Conservation (phyloP, 306 rosid genomes). For the Ziziphus jujuba region DNA sequence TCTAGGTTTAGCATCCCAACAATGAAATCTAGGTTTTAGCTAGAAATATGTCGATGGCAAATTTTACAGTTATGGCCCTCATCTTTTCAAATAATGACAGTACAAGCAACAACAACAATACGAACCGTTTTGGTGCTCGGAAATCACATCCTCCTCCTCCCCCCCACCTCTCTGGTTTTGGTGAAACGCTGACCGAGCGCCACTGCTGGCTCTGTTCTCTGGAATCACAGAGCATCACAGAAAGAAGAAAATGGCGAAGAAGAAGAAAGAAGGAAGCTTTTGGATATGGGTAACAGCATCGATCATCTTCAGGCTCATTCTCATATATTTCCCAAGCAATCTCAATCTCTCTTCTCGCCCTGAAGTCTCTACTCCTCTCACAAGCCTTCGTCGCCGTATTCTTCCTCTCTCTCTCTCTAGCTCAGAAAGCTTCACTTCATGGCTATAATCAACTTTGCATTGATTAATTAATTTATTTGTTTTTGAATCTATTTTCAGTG, state of each 20-base stretch:
- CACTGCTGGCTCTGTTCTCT: background rate
- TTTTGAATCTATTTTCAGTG: constrained; percentile 39
- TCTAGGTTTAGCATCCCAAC: too few relatives aligned
- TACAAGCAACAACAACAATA: too few relatives aligned
- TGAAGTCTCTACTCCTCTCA: constrained; percentile 90
- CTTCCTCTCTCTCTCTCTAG: constrained; percentile 3
- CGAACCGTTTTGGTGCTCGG: too few relatives aligned
- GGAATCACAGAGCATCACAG: background rate
- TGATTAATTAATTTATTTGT: background rate
- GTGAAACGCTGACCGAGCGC: too few relatives aligned
- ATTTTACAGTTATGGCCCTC: too few relatives aligned
- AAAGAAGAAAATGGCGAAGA: constrained; percentile 41
- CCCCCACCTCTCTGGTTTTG: too few relatives aligned
- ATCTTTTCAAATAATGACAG: too few relatives aligned
- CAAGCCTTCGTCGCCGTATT: constrained; percentile 84
- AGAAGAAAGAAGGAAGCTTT: constrained; percentile 43
- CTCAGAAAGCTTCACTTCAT: background rate
- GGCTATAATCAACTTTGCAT: constrained; percentile 1
- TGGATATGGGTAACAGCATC: constrained; percentile 75
- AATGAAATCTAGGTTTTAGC: too few relatives aligned
- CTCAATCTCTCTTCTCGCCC: constrained; percentile 90
- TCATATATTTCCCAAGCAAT: constrained; percentile 65
- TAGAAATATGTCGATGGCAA: too few relatives aligned
- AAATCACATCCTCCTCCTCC: too few relatives aligned
- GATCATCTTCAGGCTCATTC: constrained; percentile 59